Conservation (phyloP, 2,329 filamentous ascomycete species). For the Stylonectria norvegica region DNA sequence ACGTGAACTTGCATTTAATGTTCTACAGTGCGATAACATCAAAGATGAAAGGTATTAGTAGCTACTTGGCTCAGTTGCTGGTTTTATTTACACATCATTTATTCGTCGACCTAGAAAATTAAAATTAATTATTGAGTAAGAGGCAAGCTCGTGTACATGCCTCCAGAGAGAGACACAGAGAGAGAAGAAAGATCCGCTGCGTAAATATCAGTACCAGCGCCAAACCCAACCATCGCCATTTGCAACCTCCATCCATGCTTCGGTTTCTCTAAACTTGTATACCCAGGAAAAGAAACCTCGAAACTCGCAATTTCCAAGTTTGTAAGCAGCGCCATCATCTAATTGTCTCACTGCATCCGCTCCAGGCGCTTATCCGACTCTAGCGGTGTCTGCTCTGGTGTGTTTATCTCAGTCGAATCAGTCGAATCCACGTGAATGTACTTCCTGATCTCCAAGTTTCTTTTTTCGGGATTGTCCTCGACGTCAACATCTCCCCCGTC, state of each 20-base stretch:
- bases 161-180: too few species aligned
- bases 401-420: slow-evolving; percentile 27
- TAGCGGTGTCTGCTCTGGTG: slow-evolving; percentile 30
- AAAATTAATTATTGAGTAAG: too few species aligned
- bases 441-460: slow-evolving; percentile 23
- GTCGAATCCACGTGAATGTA: slow-evolving; percentile 30
- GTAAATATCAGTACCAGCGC: too few species aligned
- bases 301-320: background rate
- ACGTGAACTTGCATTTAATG: too few species aligned
- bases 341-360: slow-evolving; percentile 2
- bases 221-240: too few species aligned
- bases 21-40: too few species aligned
- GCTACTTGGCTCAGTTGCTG: too few species aligned
- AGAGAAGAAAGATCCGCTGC: background rate
- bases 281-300: background rate
- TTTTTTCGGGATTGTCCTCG: slow-evolving; percentile 12
- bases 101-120: too few species aligned
- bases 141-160: too few species aligned
- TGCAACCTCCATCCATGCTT: too few species aligned
- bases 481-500: slow-evolving; percentile 24
- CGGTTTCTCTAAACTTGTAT: background rate
- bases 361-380: slow-evolving; percentile 29
- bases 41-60: too few species aligned
- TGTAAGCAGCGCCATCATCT: background rate
- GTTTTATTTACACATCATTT: too few species aligned